Percentiles rank a stretch among this genome's conserved stretches.
Evolutionary conservation across 2,329 filamentous ascomycete genomes (phyloP).

Genomic region (Penicillium crustosum): DNA sequence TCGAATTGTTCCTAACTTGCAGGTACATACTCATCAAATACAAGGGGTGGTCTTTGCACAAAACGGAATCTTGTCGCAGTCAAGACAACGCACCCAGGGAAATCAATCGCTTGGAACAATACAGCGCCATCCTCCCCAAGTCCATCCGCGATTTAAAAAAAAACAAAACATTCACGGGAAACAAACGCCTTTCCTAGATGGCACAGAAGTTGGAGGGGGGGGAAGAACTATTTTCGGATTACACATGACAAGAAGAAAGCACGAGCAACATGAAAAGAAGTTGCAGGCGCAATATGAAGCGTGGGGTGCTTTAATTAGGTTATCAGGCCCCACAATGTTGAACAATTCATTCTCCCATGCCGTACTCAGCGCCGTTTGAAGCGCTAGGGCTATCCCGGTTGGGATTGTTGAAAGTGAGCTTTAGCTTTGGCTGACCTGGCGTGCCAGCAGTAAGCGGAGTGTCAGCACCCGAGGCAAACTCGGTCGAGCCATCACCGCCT

Average conservation of each 20-base stretch:
- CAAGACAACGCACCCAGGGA: slow-evolving; percentile 6
- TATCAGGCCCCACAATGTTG: background rate
- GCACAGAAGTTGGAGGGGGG: slow-evolving; percentile 1
- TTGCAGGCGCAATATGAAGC: slow-evolving; percentile 2
- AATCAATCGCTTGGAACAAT: slow-evolving; percentile 13
- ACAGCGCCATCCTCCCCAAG: slow-evolving; percentile 11
- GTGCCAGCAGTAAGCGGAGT: slow-evolving; percentile 64
- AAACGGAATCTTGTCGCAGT: background rate
- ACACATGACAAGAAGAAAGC: slow-evolving; percentile 12
- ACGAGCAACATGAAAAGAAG: slow-evolving; percentile 4
- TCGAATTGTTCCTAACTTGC: slow-evolving; percentile 8
- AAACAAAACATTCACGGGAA: slow-evolving; percentile 10
- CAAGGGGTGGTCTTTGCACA: slow-evolving; percentile 4
- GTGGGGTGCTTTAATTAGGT: background rate
- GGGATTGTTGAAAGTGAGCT: slow-evolving; percentile 59
- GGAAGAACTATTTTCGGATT: slow-evolving; percentile 10
- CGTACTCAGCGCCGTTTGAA: slow-evolving; percentile 34
- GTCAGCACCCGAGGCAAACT: slow-evolving; percentile 47
- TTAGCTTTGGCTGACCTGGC: slow-evolving; percentile 63
- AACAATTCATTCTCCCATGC: slow-evolving; percentile 33
- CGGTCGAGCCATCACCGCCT: slow-evolving; percentile 53
- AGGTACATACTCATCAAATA: slow-evolving; percentile 19
- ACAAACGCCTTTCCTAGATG: slow-evolving; percentile 14
- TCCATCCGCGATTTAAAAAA: slow-evolving; percentile 12
- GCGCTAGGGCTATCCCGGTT: slow-evolving; percentile 38